Base-by-base conservation (phyloP, 768 basidiomycete species). In the Agaricus subrufescens region DNA sequence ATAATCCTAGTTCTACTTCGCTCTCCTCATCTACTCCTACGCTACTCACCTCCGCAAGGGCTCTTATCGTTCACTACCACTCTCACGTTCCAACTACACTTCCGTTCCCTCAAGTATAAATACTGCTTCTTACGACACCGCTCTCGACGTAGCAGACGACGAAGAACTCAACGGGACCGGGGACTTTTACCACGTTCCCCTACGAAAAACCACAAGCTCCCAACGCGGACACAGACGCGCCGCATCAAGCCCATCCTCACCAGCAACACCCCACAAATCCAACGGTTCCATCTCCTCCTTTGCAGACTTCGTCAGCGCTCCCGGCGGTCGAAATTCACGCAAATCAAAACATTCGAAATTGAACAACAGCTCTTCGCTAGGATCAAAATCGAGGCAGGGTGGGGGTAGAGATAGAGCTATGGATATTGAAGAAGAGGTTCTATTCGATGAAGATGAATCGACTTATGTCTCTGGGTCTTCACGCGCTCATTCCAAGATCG, bases 1-100 rank as follows among this genome's bases (percentile, higher is more conserved):
- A 19, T 19, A 19, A 2, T 46, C 27, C 11, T 46, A 98, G 96
- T 77, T 96, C 54, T 99, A 97, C 75, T 94, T 99, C 70, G 87
- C 89, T 44, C 72, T 89, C 42, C 71, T 94, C 54, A 74, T 98
- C 30, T 99, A 98, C 71, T 98, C 96, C 12, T 98, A 91, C 69
- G 94, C 94, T 3, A 76, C 83, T 2, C 97, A 98, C 69, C 86
- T 98, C 52, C 90, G 94, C 45, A 88, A 88, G 64, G 91, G 94
- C 46, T 89, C 91, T 25, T 98, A 95, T 66, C 89, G 90, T 60
- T 75, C 86, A 12, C 84, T 99, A 44, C 86, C 90, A 11, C 73
- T 77, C 50, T 75, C 76, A 15, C 81, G 81, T 49, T 70, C 77
- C 54, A 65, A 64, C 27, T 70, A 70, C 56, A 66, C 71, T 54